phyloP scores from a whole-genome alignment of 495 filamentous ascomycete species.

The Endocarpon pusillum region DNA sequence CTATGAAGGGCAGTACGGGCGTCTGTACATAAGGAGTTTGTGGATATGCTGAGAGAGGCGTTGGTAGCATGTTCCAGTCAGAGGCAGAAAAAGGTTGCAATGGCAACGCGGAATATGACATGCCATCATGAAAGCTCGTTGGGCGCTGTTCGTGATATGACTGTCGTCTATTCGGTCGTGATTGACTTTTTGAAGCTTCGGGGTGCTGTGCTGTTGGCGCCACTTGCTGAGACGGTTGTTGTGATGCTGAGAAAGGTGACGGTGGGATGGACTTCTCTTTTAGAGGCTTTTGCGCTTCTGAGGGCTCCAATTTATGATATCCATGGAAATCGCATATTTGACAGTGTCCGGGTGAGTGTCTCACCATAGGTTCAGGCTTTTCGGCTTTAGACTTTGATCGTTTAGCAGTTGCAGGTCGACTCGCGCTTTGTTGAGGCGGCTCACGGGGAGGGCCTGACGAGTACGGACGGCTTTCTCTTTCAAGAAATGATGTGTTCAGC shows the following conservation, averaged over 20 bases:
- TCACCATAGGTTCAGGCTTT: no score
- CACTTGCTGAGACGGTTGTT: no score
- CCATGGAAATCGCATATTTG: background rate
- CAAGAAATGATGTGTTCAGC: constrained; percentile 12
- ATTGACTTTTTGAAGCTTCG: background rate
- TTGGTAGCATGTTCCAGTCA: no score
- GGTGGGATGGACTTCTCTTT: background rate
- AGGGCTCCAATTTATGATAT: background rate
- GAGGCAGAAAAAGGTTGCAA: constrained; percentile 6
- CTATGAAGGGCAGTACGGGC: no score
- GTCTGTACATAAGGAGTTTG: no score
- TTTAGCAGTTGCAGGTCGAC: no score
- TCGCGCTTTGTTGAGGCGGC: no score
- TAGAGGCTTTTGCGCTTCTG: background rate
- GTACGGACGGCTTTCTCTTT: constrained; percentile 1
- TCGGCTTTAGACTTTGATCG: no score
- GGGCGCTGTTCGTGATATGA: constrained; percentile 20
- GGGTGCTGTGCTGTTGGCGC: no score
- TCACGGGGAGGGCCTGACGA: no score
- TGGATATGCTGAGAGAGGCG: no score
- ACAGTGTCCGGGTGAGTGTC: background rate
- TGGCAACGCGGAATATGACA: constrained; percentile 9
- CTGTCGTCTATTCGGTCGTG: background rate
- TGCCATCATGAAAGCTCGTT: constrained; percentile 27
- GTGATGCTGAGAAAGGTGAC: background rate